phyloP scores from a whole-genome alignment of 2,329 filamentous ascomycete species.

The Chalaropsis thielavioides region DNA sequence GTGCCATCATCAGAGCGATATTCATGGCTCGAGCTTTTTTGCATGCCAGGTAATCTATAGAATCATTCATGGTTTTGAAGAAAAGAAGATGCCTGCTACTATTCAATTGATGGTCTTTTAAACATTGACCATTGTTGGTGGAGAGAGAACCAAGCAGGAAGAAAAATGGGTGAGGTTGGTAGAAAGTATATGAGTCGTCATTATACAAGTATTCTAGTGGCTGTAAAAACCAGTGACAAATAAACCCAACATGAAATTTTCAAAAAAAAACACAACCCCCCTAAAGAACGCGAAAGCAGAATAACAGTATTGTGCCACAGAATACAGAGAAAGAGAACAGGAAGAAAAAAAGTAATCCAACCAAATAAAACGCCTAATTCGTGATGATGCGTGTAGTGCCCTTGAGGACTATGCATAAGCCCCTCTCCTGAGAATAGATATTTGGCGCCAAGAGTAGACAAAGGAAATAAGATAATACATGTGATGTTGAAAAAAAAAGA shows the following conservation, averaged over 20 bases:
- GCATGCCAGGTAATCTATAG: not conserved
- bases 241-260: not conserved
- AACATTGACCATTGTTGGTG: not conserved
- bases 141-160: not conserved
- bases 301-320: not conserved
- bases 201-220: not conserved
- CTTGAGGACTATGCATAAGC: constrained; percentile 5
- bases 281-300: not conserved
- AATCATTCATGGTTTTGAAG: not conserved
- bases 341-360: not conserved
- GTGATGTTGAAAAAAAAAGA: not conserved
- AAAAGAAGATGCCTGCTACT: not conserved
- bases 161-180: not conserved
- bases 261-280: not conserved
- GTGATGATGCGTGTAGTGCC: not conserved
- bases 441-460: not conserved
- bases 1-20: not conserved
- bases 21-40: not conserved
- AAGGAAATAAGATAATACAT: constrained; percentile 3
- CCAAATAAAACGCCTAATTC: not conserved
- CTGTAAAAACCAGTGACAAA: not conserved
- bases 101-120: not conserved
- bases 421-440: not conserved
- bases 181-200: not conserved
- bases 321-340: not conserved